These are phyloP conservation scores for Phylloboletellus chloephorus DNA, from an alignment of 1,284 basidiomycete genomes.

Conservation along the genomic window DNA sequence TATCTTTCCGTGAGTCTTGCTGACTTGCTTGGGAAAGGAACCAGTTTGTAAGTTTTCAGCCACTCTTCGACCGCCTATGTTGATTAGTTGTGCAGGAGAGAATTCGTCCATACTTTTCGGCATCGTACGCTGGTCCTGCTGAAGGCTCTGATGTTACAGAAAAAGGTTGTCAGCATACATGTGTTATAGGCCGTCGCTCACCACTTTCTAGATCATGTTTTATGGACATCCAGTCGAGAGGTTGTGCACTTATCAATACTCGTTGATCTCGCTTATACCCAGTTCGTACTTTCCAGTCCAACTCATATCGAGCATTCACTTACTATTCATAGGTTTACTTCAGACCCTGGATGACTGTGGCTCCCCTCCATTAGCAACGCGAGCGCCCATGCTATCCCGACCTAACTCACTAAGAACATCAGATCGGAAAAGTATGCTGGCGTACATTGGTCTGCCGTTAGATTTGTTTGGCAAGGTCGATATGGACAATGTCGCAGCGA, in stretches of 20 bases:
- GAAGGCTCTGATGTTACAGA: slow-evolving; percentile 92
- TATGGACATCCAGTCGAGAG: slow-evolving; percentile 96
- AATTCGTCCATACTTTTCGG: slow-evolving; percentile 91
- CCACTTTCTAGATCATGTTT: slow-evolving; percentile 77
- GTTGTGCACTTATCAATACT: slow-evolving; percentile 97
- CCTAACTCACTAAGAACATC: slow-evolving; percentile 84
- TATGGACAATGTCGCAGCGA: slow-evolving; percentile 1
- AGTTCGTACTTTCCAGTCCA: slow-evolving; percentile 40
- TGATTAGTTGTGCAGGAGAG: slow-evolving; percentile 47
- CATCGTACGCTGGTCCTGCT: slow-evolving; percentile 91
- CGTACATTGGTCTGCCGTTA: slow-evolving; percentile 87
- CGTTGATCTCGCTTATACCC: slow-evolving; percentile 79
- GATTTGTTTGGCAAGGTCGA: slow-evolving; percentile 78
- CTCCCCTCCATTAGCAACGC: slow-evolving; percentile 76
- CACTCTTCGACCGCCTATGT: not conserved
- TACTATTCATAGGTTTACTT: slow-evolving; percentile 55
- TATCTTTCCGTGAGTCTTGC: slow-evolving; percentile 1
- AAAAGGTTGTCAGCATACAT: slow-evolving; percentile 49
- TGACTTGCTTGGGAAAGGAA: slow-evolving; percentile 48
- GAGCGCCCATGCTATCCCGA: slow-evolving; percentile 60
- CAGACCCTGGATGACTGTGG: slow-evolving; percentile 89
- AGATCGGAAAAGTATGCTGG: slow-evolving; percentile 86
- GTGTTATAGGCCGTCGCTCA: slow-evolving; percentile 6
- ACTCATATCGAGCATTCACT: not conserved
- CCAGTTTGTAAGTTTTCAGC: slow-evolving; percentile 59